Conservation (phyloP, 1,139 yeast species). For the Hemisphaericaspora subhashii region DNA sequence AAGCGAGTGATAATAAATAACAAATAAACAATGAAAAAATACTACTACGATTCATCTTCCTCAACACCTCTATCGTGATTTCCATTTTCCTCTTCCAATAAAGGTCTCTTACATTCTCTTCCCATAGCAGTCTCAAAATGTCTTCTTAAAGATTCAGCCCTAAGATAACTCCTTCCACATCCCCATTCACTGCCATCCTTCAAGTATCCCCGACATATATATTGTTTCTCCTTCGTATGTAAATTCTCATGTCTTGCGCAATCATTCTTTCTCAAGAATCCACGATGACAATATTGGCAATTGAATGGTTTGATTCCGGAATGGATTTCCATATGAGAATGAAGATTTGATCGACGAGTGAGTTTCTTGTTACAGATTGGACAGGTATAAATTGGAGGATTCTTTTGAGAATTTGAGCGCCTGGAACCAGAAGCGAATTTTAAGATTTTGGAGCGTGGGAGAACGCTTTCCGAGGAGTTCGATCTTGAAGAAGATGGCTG, state of each 20-base stretch:
- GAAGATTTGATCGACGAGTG: slow-evolving; percentile 19
- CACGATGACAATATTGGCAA: slow-evolving; percentile 53
- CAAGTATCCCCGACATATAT: slow-evolving; percentile 72
- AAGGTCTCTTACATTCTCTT: slow-evolving; percentile 69
- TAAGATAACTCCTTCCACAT: slow-evolving; percentile 85
- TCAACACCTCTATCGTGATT: slow-evolving; percentile 16
- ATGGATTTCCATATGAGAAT: slow-evolving; percentile 20
- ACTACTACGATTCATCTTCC: slow-evolving; percentile 12
- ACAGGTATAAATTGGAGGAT: slow-evolving; percentile 10
- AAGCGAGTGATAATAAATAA: neutral
- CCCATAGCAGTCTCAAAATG: slow-evolving; percentile 95
- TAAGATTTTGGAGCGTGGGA: neutral
- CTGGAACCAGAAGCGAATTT: neutral
- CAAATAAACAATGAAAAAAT: neutral
- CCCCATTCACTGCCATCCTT: slow-evolving; percentile 75
- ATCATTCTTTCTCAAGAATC: slow-evolving; percentile 94
- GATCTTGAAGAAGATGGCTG: neutral
- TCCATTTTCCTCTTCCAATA: slow-evolving; percentile 59
- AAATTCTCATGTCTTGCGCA: slow-evolving; percentile 88
- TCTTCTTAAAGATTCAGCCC: slow-evolving; percentile 91
- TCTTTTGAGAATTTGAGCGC: neutral
- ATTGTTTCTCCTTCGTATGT: slow-evolving; percentile 86
- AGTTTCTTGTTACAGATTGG: slow-evolving; percentile 17
- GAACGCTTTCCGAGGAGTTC: too few species aligned
- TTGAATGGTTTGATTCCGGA: slow-evolving; percentile 23